phyloP scores from a whole-genome alignment of 345 rosid species.

The Brassica nigra region DNA sequence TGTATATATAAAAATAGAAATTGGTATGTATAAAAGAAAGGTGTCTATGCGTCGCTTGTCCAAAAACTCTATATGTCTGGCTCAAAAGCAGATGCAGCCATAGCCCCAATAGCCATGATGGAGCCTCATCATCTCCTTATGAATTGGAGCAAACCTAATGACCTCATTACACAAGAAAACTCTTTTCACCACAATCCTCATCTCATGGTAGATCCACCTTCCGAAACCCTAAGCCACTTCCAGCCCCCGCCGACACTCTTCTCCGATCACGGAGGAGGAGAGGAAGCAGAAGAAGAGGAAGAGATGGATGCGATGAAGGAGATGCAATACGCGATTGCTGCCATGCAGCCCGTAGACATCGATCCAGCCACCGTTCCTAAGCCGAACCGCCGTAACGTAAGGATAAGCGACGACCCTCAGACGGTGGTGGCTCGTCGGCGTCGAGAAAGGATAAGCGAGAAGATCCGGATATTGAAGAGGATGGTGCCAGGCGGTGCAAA shows the following conservation, averaged over 20 bases:
- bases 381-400: constrained; percentile 82
- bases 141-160: constrained; percentile 39
- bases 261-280: constrained; percentile 6
- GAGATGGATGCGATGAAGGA: constrained; percentile 85
- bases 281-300: constrained; percentile 59
- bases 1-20: not conserved
- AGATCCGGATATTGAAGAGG: constrained; percentile 80
- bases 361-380: constrained; percentile 76
- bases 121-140: constrained; percentile 40
- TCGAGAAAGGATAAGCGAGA: constrained; percentile 91
- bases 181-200: constrained; percentile 41
- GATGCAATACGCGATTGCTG: constrained; percentile 86
- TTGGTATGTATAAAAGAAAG: constrained; percentile 27
- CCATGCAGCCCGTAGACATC: constrained; percentile 89
- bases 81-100: constrained; percentile 28
- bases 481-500: constrained; percentile 94
- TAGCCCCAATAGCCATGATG: constrained; percentile 31
- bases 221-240: constrained; percentile 33
- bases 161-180: constrained; percentile 42
- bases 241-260: constrained; percentile 28
- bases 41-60: constrained; percentile 17
- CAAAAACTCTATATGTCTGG: not conserved
- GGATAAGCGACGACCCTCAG: constrained; percentile 92
- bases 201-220: constrained; percentile 33
- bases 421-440: constrained; percentile 92